A percentile compares a stretch with the other conserved stretches of the same genome.
Conservation (phyloP, 2,329 filamentous ascomycete genomes). For the Cucurbitaria berberidis region DNA sequence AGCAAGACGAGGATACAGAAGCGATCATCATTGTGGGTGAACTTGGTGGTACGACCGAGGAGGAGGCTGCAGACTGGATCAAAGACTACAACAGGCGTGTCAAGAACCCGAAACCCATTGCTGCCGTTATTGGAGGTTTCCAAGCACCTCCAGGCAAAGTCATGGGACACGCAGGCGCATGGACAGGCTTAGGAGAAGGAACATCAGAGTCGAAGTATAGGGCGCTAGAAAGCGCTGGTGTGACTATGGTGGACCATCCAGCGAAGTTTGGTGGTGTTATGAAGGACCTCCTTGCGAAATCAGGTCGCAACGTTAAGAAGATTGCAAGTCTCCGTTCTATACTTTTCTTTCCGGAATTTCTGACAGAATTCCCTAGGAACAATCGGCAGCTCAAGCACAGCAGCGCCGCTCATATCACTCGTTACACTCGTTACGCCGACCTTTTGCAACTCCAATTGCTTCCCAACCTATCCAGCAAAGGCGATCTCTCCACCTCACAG, state of each 20-base stretch:
- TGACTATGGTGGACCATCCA: conserved; percentile 75
- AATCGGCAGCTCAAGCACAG: conserved; percentile 45
- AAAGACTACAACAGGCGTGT: conserved; percentile 65
- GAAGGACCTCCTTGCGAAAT: conserved; percentile 63
- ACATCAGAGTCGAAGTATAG: conserved; percentile 69
- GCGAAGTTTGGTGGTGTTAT: conserved; percentile 74
- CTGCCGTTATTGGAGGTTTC: conserved; percentile 72
- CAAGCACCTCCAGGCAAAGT: conserved; percentile 68
- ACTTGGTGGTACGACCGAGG: conserved; percentile 71
- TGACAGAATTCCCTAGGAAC: conserved; percentile 31
- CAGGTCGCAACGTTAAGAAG: conserved; percentile 49
- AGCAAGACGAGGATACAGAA: conserved; percentile 70
- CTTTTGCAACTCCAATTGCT: conserved; percentile 7
- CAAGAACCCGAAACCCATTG: conserved; percentile 73
- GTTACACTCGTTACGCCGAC: conserved; percentile 23
- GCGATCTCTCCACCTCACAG: conserved; percentile 62
- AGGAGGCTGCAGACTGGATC: conserved; percentile 77
- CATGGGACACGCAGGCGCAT: conserved; percentile 83
- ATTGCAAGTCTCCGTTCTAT: conserved; percentile 36
- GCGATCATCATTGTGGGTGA: conserved; percentile 77
- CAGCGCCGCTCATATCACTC: conserved; percentile 60
- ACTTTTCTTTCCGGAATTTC: background rate
- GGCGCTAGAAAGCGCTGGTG: conserved; percentile 69
- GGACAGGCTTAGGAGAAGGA: conserved; percentile 70
- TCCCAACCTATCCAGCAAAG: conserved; percentile 43